These are phyloP conservation scores for Tulasnella sp. DNA, from an alignment of 768 basidiomycete genomes.

Conservation along the genomic window DNA sequence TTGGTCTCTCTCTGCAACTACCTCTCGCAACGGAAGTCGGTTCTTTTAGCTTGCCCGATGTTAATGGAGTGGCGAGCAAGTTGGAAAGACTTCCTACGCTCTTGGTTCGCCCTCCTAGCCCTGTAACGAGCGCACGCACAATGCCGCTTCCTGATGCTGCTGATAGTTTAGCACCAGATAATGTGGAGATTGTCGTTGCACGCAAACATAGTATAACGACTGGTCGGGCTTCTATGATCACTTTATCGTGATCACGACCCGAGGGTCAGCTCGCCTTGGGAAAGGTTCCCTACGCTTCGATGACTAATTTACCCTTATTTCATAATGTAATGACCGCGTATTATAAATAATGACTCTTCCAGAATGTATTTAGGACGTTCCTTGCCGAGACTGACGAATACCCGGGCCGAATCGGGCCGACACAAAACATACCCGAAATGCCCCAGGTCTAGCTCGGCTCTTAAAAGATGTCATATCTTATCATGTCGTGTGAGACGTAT, in stretches of 20 bases:
- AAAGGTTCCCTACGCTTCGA: too few species aligned
- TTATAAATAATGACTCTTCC: not conserved
- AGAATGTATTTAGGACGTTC: not conserved
- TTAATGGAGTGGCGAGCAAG: not conserved
- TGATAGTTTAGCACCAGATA: not conserved
- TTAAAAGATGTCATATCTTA: not conserved
- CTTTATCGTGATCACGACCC: not conserved
- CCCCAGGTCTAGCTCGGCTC: not conserved
- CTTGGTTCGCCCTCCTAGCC: not conserved
- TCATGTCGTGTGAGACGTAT: not conserved
- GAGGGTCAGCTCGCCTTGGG: not conserved
- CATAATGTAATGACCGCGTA: not conserved
- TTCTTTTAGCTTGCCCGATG: not conserved
- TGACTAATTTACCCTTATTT: not conserved
- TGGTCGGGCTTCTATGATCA: not conserved
- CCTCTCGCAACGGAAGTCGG: not conserved
- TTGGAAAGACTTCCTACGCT: not conserved
- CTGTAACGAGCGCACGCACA: not conserved
- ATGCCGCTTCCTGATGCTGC: not conserved
- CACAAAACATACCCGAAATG: not conserved
- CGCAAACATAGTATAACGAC: not conserved
- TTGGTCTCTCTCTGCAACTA: not conserved
- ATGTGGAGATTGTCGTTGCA: not conserved
- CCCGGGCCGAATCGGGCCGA: not conserved
- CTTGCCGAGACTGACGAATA: not conserved